Evolutionary conservation across 345 rosid genomes (phyloP), one percentile per base, ranked within the genome.

Genomic region (Aethionema arabicum): DNA sequence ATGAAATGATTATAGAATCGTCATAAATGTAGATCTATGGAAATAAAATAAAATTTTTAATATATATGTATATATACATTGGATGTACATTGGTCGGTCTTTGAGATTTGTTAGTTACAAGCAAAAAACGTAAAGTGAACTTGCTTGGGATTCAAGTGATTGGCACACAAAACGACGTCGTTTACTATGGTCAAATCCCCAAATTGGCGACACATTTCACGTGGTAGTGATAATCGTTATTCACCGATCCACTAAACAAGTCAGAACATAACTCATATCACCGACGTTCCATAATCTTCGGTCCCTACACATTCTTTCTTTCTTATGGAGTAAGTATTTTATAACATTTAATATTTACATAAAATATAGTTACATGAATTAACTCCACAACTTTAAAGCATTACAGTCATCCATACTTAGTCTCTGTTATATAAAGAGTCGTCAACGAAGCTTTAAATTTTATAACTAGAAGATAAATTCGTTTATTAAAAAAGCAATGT

Each of bases 91-190:
- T 68, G 62, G 73, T 68, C 67, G 73, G 61, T 61, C 73, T 31
- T 53, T 44, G 52, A 67, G 38, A 50, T 40, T 52, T 43, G 59
- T 27, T 12, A 30, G 15, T 51, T 40, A 7, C 45, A 37, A 52
- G 49, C 47, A n/a, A 46, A n/a, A 46, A 61, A 47, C 44, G 56
- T 43, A 53, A 61, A 46, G 56, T 6, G 56, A 4, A 21, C 47
- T 61, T 69, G 73, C 73, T 61, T 69, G 62, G 30, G 43, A 30
- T 61, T 6, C 16, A 69, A 45, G 73, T 47, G 42, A 48, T 67
- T 45, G 16, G 56, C 73, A 46, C 67, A 7, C 10, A 1, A 35
- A 53, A 40, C 67, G 61, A 68, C 30, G 56, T 33, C 56, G 61
- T 53, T 53, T 45, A 37, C 5, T 36, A 0, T 37, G 36, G 73